Evolutionary conservation across 768 basidiomycete species (phyloP).

Genomic region (Boletus subcaerulescens): DNA sequence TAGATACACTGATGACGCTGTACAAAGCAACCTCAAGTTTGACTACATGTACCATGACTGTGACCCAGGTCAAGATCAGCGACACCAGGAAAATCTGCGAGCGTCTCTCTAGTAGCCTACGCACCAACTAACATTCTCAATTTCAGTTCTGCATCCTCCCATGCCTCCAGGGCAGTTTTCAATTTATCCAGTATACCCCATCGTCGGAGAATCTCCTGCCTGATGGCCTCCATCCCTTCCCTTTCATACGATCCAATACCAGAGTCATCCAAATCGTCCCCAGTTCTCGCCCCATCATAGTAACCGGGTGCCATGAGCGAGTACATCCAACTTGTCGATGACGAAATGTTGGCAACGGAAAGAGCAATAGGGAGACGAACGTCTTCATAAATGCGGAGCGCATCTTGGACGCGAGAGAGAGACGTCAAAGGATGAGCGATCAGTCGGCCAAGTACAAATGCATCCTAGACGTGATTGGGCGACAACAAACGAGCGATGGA

Average conservation of each 20-base stretch:
- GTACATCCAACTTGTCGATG: slow-evolving; percentile 15
- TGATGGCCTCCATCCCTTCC: slow-evolving; percentile 17
- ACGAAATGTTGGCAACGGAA: slow-evolving; percentile 15
- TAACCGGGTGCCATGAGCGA: slow-evolving; percentile 15
- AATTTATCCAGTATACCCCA: slow-evolving; percentile 16
- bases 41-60: no score
- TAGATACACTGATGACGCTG: no score
- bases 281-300: slow-evolving; percentile 20
- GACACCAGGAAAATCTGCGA: no score
- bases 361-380: slow-evolving; percentile 13
- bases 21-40: no score
- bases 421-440: slow-evolving; percentile 19
- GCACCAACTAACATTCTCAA: neutral
- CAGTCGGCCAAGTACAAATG: slow-evolving; percentile 22
- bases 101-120: no score
- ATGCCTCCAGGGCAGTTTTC: slow-evolving; percentile 6
- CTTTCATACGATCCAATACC: slow-evolving; percentile 10
- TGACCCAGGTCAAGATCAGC: no score
- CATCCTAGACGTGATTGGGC: slow-evolving; percentile 4
- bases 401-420: neutral
- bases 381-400: slow-evolving; percentile 12
- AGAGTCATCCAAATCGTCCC: slow-evolving; percentile 5
- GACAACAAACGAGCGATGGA: neutral
- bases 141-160: slow-evolving; percentile 17
- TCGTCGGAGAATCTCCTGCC: slow-evolving; percentile 7